A percentile compares a stretch with the other conserved stretches of the same genome.
Evolutionary conservation across 257 asterid genomes (phyloP).

Genomic region (Primulina huaijiensis): DNA sequence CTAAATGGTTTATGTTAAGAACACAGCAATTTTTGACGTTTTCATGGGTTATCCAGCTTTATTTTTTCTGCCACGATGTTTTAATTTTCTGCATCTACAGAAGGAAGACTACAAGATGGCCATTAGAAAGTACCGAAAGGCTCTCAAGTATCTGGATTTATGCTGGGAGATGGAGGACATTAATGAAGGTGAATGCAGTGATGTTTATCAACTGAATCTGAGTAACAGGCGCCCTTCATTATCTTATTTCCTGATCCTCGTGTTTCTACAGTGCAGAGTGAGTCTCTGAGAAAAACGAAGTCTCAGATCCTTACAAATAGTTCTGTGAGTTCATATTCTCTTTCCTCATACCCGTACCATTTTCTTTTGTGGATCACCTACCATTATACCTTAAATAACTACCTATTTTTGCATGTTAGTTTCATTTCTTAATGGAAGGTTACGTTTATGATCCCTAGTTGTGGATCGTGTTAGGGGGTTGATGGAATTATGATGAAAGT

Average conservation of each 20-base stretch:
- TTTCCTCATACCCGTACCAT: slow-evolving; percentile 8
- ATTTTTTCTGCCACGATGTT: background rate
- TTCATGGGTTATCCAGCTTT: background rate
- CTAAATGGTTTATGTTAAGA: slow-evolving; percentile 2
- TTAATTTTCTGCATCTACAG: slow-evolving; percentile 32
- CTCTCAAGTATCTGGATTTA: slow-evolving; percentile 71
- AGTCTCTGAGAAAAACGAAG: slow-evolving; percentile 53
- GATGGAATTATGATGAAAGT: no score
- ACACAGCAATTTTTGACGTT: slow-evolving; percentile 1
- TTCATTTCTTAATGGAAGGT: background rate
- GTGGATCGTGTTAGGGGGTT: no score
- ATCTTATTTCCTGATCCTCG: slow-evolving; percentile 21
- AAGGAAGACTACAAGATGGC: slow-evolving; percentile 90
- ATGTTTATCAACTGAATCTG: slow-evolving; percentile 3
- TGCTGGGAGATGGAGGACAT: slow-evolving; percentile 86
- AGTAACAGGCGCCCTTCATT: background rate
- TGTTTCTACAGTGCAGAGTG: slow-evolving; percentile 39
- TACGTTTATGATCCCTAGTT: no score
- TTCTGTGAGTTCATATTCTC: slow-evolving; percentile 50
- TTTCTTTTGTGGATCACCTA: background rate
- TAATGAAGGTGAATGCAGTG: slow-evolving; percentile 47
- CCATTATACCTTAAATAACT: background rate
- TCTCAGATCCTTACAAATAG: slow-evolving; percentile 73
- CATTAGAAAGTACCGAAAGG: slow-evolving; percentile 78
- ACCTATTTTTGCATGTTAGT: background rate